Evolutionary conservation across 805 yeast genomes (phyloP).

Genomic region (Teunomyces lycoperdinae): DNA sequence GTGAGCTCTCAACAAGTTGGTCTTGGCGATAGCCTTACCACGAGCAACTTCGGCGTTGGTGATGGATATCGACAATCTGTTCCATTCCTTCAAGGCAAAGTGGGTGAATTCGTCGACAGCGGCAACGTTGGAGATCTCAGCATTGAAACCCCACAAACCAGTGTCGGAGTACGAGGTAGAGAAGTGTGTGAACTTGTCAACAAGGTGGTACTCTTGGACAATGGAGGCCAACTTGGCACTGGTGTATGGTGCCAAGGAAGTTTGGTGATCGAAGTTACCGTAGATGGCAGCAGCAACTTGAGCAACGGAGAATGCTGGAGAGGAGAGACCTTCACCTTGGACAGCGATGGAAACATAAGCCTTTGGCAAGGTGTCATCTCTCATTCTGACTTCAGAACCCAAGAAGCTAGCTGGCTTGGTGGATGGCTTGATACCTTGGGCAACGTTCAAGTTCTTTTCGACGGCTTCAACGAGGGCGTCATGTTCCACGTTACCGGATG

Average conservation of each 20-base stretch:
- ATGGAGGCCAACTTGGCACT: constrained; percentile 71
- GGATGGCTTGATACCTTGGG: constrained; percentile 50
- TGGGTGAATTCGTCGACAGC: constrained; percentile 75
- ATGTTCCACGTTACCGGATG: constrained; percentile 69
- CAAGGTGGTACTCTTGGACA: constrained; percentile 68
- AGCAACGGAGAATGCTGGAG: constrained; percentile 68
- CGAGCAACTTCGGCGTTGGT: constrained; percentile 75
- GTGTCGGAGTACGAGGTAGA: constrained; percentile 69
- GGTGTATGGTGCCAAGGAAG: constrained; percentile 48
- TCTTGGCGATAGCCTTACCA: constrained; percentile 71
- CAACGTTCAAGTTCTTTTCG: constrained; percentile 47
- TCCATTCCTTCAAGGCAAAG: constrained; percentile 84
- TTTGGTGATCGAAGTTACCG: constrained; percentile 52
- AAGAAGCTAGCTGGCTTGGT: constrained; percentile 60
- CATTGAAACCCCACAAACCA: constrained; percentile 81
- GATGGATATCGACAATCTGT: constrained; percentile 73
- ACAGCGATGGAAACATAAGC: constrained; percentile 78
- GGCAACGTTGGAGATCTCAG: constrained; percentile 57
- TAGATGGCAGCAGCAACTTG: constrained; percentile 66
- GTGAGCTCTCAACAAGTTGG: constrained; percentile 52
- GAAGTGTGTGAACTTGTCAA: constrained; percentile 71
- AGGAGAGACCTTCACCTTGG: constrained; percentile 61
- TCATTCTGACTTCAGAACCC: constrained; percentile 83
- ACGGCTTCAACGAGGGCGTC: constrained; percentile 66
- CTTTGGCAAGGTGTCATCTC: constrained; percentile 83